Evolutionary conservation across 2,329 filamentous ascomycete genomes (phyloP).

Genomic region (Neopestalotiopsis rosae): DNA sequence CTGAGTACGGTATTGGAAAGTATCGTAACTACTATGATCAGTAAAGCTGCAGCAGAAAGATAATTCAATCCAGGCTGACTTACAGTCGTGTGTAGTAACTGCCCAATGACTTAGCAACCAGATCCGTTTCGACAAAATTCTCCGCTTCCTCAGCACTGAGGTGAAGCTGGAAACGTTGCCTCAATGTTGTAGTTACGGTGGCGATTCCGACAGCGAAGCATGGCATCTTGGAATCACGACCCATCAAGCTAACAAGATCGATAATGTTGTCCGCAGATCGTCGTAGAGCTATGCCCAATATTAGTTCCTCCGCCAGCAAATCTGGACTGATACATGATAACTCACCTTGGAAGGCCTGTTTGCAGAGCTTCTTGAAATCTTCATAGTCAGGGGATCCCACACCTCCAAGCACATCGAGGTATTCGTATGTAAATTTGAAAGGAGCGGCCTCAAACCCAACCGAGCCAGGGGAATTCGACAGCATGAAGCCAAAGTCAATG

Average conservation of each 20-base stretch:
- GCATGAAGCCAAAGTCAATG: constrained; percentile 90
- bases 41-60: not conserved
- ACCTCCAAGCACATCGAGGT: constrained; percentile 82
- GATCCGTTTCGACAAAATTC: constrained; percentile 78
- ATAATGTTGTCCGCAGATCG: constrained; percentile 82
- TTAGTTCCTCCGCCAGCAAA: constrained; percentile 22
- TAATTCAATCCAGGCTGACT: constrained; percentile 39
- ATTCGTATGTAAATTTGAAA: constrained; percentile 86
- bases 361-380: constrained; percentile 79
- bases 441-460: constrained; percentile 87
- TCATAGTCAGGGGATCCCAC: constrained; percentile 72
- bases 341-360: constrained; percentile 80
- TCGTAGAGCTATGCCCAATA: constrained; percentile 62
- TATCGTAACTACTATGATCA: constrained; percentile 69
- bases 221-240: constrained; percentile 81
- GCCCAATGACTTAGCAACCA: constrained; percentile 80
- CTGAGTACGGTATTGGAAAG: constrained; percentile 87
- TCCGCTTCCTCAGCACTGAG: constrained; percentile 83
- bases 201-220: constrained; percentile 79
- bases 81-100: constrained; percentile 88
- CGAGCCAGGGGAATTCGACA: constrained; percentile 83
- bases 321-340: constrained; percentile 16
- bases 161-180: constrained; percentile 81
- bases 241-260: constrained; percentile 85
- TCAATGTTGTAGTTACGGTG: constrained; percentile 71